Percentiles rank a stretch among this genome's conserved stretches.
These are phyloP conservation scores for Tulasnella sp. DNA, from an alignment of 768 basidiomycete genomes.

Conservation along the genomic window DNA sequence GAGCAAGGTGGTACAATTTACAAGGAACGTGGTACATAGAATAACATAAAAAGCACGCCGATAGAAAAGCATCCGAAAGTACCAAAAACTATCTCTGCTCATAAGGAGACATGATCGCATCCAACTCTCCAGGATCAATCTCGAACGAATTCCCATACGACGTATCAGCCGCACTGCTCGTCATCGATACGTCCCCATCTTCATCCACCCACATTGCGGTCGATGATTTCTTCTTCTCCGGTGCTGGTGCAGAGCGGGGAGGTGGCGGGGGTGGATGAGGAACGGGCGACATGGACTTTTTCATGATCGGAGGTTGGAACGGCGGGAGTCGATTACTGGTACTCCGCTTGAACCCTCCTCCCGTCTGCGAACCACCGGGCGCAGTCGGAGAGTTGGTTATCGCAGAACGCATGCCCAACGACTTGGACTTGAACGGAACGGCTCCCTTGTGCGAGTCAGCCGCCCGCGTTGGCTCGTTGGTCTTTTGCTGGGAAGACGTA, in stretches of 20 bases:
- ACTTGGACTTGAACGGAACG: background rate
- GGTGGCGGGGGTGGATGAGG: background rate
- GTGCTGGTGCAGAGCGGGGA: background rate
- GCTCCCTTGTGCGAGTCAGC: background rate
- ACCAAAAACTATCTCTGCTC: background rate
- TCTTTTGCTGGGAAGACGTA: background rate
- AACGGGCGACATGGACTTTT: background rate
- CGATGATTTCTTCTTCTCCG: background rate
- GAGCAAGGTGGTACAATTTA: background rate
- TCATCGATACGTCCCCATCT: constrained; percentile 2
- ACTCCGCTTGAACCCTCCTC: background rate
- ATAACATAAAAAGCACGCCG: background rate
- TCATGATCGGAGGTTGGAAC: background rate
- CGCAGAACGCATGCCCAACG: background rate
- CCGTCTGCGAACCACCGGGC: background rate
- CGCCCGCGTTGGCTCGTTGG: background rate
- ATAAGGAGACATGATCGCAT: constrained; percentile 4
- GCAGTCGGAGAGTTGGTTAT: background rate
- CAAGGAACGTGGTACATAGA: background rate
- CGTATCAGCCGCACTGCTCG: background rate
- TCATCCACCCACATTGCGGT: background rate
- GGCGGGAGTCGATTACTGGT: background rate
- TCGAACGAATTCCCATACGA: constrained; percentile 2
- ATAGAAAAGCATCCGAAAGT: background rate
- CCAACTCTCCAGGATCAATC: background rate